A percentile compares a stretch with the other conserved stretches of the same genome.
phyloP scores from a whole-genome alignment of 345 rosid genomes.

The Eutrema japonicum region DNA sequence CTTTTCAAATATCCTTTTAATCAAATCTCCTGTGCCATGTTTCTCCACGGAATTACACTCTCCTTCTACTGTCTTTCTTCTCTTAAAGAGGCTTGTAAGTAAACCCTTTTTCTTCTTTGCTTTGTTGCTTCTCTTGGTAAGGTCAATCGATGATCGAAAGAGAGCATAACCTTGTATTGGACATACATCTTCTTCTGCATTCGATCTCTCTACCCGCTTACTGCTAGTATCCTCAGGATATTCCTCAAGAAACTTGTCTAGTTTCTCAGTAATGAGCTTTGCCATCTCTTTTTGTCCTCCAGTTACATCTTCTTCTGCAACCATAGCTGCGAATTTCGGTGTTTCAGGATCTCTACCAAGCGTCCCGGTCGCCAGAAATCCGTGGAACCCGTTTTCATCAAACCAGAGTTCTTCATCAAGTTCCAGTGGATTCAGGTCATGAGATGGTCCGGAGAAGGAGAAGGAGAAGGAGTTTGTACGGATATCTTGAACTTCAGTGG shows the following conservation, averaged over 20 bases:
- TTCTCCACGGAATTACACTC: conserved; percentile 21
- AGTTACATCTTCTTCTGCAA: conserved; percentile 21
- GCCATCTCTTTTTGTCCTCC: conserved; percentile 3
- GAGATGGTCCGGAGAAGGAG: conserved; percentile 21
- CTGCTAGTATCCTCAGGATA: background rate
- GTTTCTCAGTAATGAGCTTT: conserved; percentile 33
- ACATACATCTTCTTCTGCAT: conserved; percentile 16
- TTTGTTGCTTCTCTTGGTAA: conserved; percentile 14
- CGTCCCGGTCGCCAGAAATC: conserved; percentile 38
- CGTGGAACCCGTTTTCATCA: conserved; percentile 37
- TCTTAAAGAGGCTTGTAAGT: conserved; percentile 26
- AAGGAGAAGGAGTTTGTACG: conserved; percentile 44
- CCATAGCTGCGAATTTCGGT: conserved; percentile 31
- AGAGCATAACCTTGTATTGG: conserved; percentile 15
- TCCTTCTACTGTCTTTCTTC: conserved; percentile 10
- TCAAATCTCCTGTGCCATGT: conserved; percentile 12
- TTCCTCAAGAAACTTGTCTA: conserved; percentile 34
- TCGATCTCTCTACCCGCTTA: background rate
- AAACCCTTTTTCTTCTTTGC: conserved; percentile 16
- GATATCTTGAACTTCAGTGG: conserved; percentile 37
- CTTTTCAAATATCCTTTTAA: conserved; percentile 22
- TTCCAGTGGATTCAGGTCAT: background rate
- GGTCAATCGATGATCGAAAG: background rate
- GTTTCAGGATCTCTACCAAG: conserved; percentile 43
- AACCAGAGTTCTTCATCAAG: conserved; percentile 5